Base-by-base conservation (phyloP, 768 basidiomycete species). In the Cantharellus cinnabarinus region DNA sequence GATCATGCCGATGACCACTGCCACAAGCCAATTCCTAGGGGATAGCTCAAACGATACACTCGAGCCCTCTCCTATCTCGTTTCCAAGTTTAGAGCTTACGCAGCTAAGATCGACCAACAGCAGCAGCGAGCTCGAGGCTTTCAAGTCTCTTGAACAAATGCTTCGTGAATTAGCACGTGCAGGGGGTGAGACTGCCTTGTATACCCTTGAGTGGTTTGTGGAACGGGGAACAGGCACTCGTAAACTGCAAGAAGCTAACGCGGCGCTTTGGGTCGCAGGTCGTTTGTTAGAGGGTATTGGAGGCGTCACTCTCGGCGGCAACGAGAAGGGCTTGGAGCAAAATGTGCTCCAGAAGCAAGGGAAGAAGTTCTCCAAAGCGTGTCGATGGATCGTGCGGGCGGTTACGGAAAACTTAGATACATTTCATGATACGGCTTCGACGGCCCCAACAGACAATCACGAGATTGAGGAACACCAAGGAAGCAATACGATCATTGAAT, bases 231-330 rank as follows among this genome's bases (percentile, higher is more conserved):
- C 76, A 3, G 74, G 77, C 34, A 71, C 68, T 15, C 74, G 72
- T 5, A 68, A 65, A 5, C 20, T 29, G 20, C 20, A 29, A 29
- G 70, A 71, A 35, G 76, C 80, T 15, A 78, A 81, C 1, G 76
- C 84, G 0, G 89, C 89, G 2, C 71, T 93, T 34, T 97, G 90
- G 90, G 85, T 87, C 63, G 83, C 85, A 2, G 77, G 78, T 61
- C 76, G 79, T 38, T 67, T 97, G 0, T 66, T 97, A 60, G 82
- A 87, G 64, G 93, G 94, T 2, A 71, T 83, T 4, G 73, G 77
- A 0, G 70, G 73, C 2, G 65, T 81, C 4, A 73, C 71, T 15
- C 68, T 84, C 4, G 69, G 70, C 34, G 64, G 67, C 2, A 68
- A 66, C 5, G 67, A 66, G 4, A 60, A 53, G n/a, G 5, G 48